Evolutionary conservation across 352 stramenopile genomes (phyloP).

Genomic region (Pythium rishiriense): DNA sequence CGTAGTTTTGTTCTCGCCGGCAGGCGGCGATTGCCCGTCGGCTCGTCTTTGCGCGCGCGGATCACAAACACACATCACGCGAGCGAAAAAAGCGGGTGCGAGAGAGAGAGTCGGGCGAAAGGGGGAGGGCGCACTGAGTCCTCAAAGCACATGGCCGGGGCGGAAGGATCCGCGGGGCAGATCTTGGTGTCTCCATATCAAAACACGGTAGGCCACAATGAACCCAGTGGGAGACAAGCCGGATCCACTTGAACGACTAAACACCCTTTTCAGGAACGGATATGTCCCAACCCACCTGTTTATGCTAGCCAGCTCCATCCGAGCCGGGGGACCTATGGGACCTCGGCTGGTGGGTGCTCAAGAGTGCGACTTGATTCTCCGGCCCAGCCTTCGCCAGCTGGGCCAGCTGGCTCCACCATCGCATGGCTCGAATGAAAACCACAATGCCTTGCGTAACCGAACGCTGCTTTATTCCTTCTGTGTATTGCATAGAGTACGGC

Average conservation of each 20-base stretch:
- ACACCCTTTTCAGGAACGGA: neutral
- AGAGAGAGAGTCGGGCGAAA: slow-evolving; percentile 24
- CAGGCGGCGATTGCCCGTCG: slow-evolving; percentile 13
- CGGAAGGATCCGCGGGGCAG: neutral
- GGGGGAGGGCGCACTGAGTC: slow-evolving; percentile 3
- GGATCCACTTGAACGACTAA: neutral
- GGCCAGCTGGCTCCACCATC: slow-evolving; percentile 11
- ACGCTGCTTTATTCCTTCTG: slow-evolving; percentile 13
- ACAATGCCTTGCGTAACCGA: slow-evolving; percentile 8
- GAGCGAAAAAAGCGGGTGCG: slow-evolving; percentile 15
- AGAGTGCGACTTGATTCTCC: slow-evolving; percentile 22
- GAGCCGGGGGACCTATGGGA: slow-evolving; percentile 1
- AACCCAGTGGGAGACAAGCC: neutral
- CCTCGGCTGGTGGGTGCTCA: slow-evolving; percentile 12
- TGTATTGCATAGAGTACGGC: neutral
- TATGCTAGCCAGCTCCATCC: neutral
- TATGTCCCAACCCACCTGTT: neutral
- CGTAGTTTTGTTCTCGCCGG: slow-evolving; percentile 8
- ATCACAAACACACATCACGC: slow-evolving; percentile 23
- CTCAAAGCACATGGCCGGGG: neutral
- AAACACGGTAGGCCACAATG: neutral
- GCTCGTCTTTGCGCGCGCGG: slow-evolving; percentile 14
- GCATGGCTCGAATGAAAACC: slow-evolving; percentile 24
- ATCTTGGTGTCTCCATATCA: neutral
- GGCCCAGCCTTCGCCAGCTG: slow-evolving; percentile 6